These are phyloP conservation scores for Bolboschoenus planiculmis DNA, from an alignment of 176 grass and related monocot species.

Conservation along the genomic window DNA sequence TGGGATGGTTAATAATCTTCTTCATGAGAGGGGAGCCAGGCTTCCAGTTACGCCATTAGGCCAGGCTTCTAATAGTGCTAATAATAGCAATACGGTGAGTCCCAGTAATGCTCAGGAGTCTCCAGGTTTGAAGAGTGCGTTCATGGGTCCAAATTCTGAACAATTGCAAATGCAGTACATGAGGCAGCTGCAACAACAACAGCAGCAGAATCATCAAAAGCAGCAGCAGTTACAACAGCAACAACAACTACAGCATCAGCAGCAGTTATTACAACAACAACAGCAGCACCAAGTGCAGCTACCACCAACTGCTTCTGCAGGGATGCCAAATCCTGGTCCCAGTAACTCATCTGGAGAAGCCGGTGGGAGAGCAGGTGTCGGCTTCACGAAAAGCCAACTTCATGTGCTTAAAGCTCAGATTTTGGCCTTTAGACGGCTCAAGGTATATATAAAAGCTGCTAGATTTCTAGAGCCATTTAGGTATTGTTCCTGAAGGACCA, in stretches of 20 bases:
- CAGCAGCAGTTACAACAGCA: slow-evolving; percentile 29
- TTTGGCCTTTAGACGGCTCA: slow-evolving; percentile 94
- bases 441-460: slow-evolving; percentile 49
- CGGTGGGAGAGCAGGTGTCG: slow-evolving; percentile 11
- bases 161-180: slow-evolving; percentile 46
- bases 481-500: slow-evolving; percentile 4
- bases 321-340: neutral
- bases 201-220: slow-evolving; percentile 14
- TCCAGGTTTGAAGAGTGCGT: slow-evolving; percentile 38
- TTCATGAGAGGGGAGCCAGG: slow-evolving; percentile 55
- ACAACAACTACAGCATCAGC: slow-evolving; percentile 1
- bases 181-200: slow-evolving; percentile 49
- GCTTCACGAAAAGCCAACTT: slow-evolving; percentile 95
- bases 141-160: slow-evolving; percentile 36
- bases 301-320: neutral
- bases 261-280: slow-evolving; percentile 16
- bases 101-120: slow-evolving; percentile 34
- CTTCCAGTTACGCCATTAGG: slow-evolving; percentile 38
- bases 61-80: slow-evolving; percentile 18
- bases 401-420: slow-evolving; percentile 97
- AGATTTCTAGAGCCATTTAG: slow-evolving; percentile 14
- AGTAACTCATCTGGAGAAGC: slow-evolving; percentile 8
- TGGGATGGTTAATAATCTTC: slow-evolving; percentile 28
- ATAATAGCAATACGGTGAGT: neutral
- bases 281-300: slow-evolving; percentile 9